Conservation (phyloP, 176 grass and related monocot genomes). For the Phragmites australis region DNA sequence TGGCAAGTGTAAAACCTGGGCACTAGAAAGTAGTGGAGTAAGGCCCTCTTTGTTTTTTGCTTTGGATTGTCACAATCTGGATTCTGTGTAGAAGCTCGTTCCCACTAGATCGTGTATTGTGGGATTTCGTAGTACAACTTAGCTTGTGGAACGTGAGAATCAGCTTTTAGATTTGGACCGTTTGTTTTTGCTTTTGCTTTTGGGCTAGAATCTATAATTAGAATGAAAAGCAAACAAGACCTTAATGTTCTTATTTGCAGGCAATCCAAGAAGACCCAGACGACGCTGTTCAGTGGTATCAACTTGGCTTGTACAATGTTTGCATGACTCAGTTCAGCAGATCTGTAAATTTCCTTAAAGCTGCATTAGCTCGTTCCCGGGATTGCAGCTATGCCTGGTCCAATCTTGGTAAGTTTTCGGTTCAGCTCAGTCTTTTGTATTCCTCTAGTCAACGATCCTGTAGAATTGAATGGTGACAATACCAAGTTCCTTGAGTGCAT, state of each 20-base stretch:
- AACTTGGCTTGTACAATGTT: slow-evolving; percentile 94
- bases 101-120: no score
- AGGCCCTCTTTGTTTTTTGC: no score
- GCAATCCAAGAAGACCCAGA: slow-evolving; percentile 94
- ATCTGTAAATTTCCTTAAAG: slow-evolving; percentile 91
- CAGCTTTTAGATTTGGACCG: no score
- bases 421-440: background rate
- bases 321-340: slow-evolving; percentile 72
- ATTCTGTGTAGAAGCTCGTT: no score
- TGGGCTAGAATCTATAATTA: no score
- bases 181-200: no score
- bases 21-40: slow-evolving; percentile 7
- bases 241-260: slow-evolving; percentile 54
- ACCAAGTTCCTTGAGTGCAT: background rate
- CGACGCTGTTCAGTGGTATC: slow-evolving; percentile 97
- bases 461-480: background rate
- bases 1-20: slow-evolving; percentile 9
- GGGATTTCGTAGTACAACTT: no score
- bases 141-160: no score
- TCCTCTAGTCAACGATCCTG: slow-evolving; percentile 14
- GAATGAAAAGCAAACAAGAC: no score
- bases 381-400: slow-evolving; percentile 96
- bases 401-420: slow-evolving; percentile 80
- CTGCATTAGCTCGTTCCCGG: slow-evolving; percentile 68
- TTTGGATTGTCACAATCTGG: no score